Percentiles rank a stretch among this genome's conserved stretches.
Evolutionary conservation across 2,329 filamentous ascomycete genomes (phyloP).

Genomic region (Trichophaea hybrida): DNA sequence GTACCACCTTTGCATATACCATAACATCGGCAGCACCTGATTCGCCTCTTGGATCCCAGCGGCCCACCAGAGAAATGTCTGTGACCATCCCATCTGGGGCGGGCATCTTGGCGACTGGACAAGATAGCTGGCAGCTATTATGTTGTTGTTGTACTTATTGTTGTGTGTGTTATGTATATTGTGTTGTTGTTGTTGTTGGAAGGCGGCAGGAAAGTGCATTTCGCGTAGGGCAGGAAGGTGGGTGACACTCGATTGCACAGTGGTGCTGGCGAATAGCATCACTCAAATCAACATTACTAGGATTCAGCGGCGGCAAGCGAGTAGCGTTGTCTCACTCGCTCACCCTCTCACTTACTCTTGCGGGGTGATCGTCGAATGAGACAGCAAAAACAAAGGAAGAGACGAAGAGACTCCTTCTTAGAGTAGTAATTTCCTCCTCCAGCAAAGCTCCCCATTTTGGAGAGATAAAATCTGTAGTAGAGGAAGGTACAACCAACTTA

Average conservation of each 20-base stretch:
- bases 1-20: slow-evolving; percentile 19
- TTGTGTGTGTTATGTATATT: too few relatives aligned
- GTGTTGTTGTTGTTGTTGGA: background rate
- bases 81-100: background rate
- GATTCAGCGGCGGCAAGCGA: background rate
- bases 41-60: slow-evolving; percentile 14
- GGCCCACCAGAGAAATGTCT: slow-evolving; percentile 16
- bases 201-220: background rate
- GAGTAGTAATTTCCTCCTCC: too few relatives aligned
- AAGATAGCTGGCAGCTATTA: background rate
- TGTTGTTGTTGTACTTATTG: background rate
- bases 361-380: too few relatives aligned
- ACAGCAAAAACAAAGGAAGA: too few relatives aligned
- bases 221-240: background rate
- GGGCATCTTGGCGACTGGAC: background rate
- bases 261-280: too few relatives aligned
- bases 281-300: background rate
- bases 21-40: slow-evolving; percentile 15
- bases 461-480: too few relatives aligned
- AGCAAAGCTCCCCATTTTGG: too few relatives aligned
- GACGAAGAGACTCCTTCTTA: too few relatives aligned
- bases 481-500: background rate
- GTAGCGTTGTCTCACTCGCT: background rate
- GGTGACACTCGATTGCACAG: too few relatives aligned
- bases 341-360: too few relatives aligned